Conservation (phyloP, 208 protist species). For the Lotmaria passim region DNA sequence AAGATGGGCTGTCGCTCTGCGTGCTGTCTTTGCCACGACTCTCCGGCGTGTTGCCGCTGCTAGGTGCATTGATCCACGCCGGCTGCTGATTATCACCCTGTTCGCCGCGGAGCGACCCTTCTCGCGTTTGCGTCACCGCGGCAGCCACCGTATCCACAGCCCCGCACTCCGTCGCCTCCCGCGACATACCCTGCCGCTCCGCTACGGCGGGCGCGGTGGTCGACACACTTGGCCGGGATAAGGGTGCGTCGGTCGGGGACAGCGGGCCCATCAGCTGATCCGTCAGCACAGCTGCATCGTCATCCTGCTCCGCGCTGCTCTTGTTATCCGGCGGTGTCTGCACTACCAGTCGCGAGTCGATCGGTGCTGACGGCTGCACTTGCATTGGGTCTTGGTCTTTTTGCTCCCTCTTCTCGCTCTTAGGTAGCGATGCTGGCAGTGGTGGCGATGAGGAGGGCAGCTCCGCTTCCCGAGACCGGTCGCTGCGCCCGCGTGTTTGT, state of each 20-base stretch:
- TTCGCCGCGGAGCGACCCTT: background rate
- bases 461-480: background rate
- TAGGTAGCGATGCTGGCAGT: background rate
- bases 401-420: background rate
- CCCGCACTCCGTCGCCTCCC: background rate
- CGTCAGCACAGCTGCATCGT: conserved; percentile 7
- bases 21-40: conserved; percentile 5
- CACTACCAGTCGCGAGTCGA: background rate
- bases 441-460: background rate
- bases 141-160: background rate
- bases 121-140: background rate
- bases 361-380: background rate
- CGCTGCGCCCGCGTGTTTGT: background rate
- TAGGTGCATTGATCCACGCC: no score
- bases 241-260: background rate
- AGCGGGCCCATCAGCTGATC: conserved; percentile 19
- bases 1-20: conserved; percentile 8
- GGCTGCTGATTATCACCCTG: background rate
- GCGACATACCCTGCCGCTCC: background rate
- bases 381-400: background rate
- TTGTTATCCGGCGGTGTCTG: background rate
- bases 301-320: background rate
- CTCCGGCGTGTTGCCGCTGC: conserved; percentile 7
- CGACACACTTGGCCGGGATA: background rate
- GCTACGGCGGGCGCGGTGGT: background rate